These are phyloP conservation scores for Chaetothyriales sp. DNA, from an alignment of 2,329 filamentous ascomycete genomes.

Conservation along the genomic window DNA sequence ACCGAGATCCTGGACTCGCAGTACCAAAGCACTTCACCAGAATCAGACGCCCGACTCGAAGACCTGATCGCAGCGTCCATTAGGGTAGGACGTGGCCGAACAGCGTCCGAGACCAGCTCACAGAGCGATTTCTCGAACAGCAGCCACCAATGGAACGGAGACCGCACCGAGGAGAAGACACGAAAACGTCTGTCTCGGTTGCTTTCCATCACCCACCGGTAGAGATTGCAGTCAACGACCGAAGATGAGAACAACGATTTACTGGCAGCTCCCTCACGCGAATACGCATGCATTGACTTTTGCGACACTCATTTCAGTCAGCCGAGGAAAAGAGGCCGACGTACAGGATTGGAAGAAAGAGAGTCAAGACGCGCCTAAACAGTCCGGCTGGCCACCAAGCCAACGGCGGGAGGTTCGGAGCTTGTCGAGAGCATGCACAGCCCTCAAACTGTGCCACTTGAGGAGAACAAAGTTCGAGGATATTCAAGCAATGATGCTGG, in stretches of 20 bases:
- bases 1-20: constrained; percentile 31
- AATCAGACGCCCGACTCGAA: constrained; percentile 30
- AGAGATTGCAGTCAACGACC: constrained; percentile 4
- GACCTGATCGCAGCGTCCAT: constrained; percentile 31
- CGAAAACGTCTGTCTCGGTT: constrained; percentile 10
- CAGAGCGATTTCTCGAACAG: constrained; percentile 25
- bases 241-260: not conserved
- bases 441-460: no score
- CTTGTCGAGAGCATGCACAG: no score
- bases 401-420: no score
- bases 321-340: no score
- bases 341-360: no score
- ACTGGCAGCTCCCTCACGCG: not conserved
- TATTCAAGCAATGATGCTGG: no score
- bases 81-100: constrained; percentile 15
- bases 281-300: no score
- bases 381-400: no score
- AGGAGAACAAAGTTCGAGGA: no score
- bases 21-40: constrained; percentile 23
- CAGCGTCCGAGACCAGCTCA: constrained; percentile 24
- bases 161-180: constrained; percentile 7
- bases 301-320: not conserved
- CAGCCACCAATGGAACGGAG: constrained; percentile 9
- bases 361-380: no score
- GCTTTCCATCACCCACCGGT: constrained; percentile 4